Conservation (phyloP, 805 yeast genomes). For the Yamadazyma olivae region DNA sequence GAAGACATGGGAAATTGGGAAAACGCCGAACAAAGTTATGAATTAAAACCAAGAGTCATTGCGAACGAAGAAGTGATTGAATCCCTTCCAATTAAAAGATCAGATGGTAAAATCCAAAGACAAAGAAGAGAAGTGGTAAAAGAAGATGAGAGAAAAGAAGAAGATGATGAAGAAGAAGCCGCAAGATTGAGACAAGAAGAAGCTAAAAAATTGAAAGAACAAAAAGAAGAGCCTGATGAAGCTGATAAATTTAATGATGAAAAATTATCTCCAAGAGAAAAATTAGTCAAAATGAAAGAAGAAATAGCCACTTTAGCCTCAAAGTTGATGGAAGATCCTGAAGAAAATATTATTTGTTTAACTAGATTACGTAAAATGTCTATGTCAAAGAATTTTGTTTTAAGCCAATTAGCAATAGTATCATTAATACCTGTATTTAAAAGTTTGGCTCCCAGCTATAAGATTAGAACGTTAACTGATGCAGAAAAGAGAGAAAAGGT, state of each 20-base stretch:
- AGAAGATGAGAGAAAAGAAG: conserved; percentile 18
- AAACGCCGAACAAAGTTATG: conserved; percentile 79
- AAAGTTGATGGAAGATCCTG: conserved; percentile 80
- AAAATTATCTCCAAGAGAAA: conserved; percentile 48
- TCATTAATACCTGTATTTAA: conserved; percentile 85
- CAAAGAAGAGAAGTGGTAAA: conserved; percentile 41
- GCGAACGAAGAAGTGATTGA: conserved; percentile 48
- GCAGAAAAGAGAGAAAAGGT: conserved; percentile 79
- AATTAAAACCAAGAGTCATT: conserved; percentile 61
- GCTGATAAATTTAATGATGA: conserved; percentile 44
- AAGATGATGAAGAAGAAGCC: conserved; percentile 11
- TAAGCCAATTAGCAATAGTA: conserved; percentile 67
- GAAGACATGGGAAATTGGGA: conserved; percentile 42
- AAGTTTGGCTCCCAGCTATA: conserved; percentile 82
- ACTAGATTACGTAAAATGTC: conserved; percentile 71
- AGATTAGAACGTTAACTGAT: conserved; percentile 79
- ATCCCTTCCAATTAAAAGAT: conserved; percentile 74
- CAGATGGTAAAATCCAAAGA: conserved; percentile 72
- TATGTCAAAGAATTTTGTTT: conserved; percentile 60
- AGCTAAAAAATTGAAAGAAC: conserved; percentile 24
- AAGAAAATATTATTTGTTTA: conserved; percentile 67
- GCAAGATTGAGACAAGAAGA: conserved; percentile 13
- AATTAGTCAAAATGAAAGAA: conserved; percentile 64
- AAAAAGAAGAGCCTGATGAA: conserved; percentile 17
- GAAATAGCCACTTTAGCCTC: conserved; percentile 81